phyloP scores from a whole-genome alignment of 306 rosid genomes.

The Cyclanthera cordifolia region DNA sequence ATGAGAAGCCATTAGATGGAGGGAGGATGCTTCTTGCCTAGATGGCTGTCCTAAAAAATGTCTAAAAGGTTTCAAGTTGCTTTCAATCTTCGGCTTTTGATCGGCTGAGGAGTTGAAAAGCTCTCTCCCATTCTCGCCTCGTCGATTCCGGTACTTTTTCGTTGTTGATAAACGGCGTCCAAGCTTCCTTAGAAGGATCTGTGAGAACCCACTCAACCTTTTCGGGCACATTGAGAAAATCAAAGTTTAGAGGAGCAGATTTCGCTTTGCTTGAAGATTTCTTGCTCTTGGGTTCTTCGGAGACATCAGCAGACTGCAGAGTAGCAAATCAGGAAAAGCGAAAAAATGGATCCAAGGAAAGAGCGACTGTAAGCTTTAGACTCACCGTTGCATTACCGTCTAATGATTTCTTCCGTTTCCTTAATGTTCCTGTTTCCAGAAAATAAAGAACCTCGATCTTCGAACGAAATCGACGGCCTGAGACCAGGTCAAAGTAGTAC shows the following conservation, averaged over 20 bases:
- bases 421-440: conserved; percentile 33
- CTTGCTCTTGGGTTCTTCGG: conserved; percentile 22
- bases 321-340: background rate
- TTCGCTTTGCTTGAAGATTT: conserved; percentile 19
- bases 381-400: conserved; percentile 26
- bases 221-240: conserved; percentile 33
- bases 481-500: conserved; percentile 40
- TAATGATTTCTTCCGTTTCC: conserved; percentile 21
- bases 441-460: conserved; percentile 44
- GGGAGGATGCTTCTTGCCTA: conserved; percentile 1
- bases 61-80: background rate
- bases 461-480: conserved; percentile 42
- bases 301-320: conserved; percentile 18
- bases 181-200: conserved; percentile 24
- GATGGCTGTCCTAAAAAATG: background rate
- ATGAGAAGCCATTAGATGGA: conserved; percentile 5
- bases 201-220: conserved; percentile 47
- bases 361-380: conserved; percentile 3
- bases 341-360: background rate
- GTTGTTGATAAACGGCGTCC: conserved; percentile 33
- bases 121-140: conserved; percentile 31
- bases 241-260: conserved; percentile 23
- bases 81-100: conserved; percentile 6
- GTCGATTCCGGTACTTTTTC: conserved; percentile 26
- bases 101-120: conserved; percentile 21